Percentiles rank a stretch among this genome's conserved stretches.
phyloP scores from a whole-genome alignment of 257 asterid genomes.

The Solanum rostratum region DNA sequence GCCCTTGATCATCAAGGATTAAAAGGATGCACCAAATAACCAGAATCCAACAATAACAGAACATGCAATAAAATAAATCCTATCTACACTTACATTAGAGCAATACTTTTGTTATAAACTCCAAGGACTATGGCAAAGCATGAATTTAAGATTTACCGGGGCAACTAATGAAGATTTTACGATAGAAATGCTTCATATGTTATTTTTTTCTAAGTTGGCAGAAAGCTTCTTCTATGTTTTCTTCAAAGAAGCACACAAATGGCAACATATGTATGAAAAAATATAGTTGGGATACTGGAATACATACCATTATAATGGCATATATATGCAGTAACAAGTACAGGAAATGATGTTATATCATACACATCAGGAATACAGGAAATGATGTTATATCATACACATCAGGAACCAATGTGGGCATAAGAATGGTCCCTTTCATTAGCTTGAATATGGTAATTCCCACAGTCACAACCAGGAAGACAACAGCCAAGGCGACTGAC shows the following conservation, averaged over 20 bases:
- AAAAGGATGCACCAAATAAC: neutral
- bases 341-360: conserved; percentile 62
- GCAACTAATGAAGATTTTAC: neutral
- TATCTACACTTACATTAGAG: neutral
- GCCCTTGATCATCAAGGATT: neutral
- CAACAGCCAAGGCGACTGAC: no score
- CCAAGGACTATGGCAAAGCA: neutral
- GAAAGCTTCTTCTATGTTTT: neutral
- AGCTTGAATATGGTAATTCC: no score
- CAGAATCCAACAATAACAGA: neutral
- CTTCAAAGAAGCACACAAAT: neutral
- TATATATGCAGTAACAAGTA: conserved; percentile 93
- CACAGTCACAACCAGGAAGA: no score
- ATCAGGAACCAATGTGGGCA: no score
- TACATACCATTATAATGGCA: conserved; percentile 89
- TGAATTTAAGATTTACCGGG: neutral
- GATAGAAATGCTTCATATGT: neutral
- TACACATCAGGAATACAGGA: conserved; percentile 65
- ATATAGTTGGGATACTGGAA: neutral
- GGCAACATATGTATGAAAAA: neutral
- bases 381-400: no score
- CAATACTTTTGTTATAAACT: neutral
- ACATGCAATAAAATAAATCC: neutral
- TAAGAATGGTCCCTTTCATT: no score
- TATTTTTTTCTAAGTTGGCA: neutral